A percentile compares a stretch with the other conserved stretches of the same genome.
These are phyloP conservation scores for Cladochytrium replicatum DNA, from an alignment of 192 early-diverging fungal genomes.

Conservation along the genomic window DNA sequence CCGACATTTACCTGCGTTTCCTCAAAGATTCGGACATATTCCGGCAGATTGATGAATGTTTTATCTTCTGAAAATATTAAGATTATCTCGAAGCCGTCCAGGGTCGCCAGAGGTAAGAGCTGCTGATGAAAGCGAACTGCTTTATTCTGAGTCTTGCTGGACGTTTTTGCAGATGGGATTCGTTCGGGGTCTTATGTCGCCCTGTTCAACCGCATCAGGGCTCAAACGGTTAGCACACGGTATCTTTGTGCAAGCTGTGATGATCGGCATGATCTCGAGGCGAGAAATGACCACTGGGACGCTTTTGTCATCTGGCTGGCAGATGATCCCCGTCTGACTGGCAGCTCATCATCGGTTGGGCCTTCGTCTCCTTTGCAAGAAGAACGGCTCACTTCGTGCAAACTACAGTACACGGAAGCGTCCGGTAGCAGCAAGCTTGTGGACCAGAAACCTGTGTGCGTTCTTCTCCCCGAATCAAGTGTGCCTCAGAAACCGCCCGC, in stretches of 20 bases:
- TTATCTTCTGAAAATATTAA: conserved; percentile 74
- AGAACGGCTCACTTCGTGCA: no score
- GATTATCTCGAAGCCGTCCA: conserved; percentile 86
- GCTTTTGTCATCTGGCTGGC: conserved; percentile 80
- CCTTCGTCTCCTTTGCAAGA: no score
- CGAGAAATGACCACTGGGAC: conserved; percentile 71
- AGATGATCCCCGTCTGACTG: conserved; percentile 52
- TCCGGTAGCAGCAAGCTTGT: no score
- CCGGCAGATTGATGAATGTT: conserved; percentile 12
- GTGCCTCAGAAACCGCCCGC: no score
- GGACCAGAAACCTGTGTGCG: no score
- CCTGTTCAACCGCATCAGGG: conserved; percentile 80
- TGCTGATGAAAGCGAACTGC: conserved; percentile 72
- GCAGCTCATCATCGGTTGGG: conserved; percentile 11
- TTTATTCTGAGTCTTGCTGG: conserved; percentile 47
- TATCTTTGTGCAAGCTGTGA: conserved; percentile 61
- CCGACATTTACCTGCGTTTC: conserved; percentile 10
- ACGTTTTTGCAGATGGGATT: conserved; percentile 66
- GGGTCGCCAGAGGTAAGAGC: conserved; percentile 82
- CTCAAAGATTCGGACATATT: conserved; percentile 33
- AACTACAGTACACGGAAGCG: no score
- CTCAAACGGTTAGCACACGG: conserved; percentile 83
- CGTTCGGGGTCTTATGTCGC: conserved; percentile 78
- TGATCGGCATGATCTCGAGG: conserved; percentile 19
- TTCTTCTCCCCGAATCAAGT: no score